Conservation (phyloP, 1,284 basidiomycete species). For the Hortiboletus rubellus region DNA sequence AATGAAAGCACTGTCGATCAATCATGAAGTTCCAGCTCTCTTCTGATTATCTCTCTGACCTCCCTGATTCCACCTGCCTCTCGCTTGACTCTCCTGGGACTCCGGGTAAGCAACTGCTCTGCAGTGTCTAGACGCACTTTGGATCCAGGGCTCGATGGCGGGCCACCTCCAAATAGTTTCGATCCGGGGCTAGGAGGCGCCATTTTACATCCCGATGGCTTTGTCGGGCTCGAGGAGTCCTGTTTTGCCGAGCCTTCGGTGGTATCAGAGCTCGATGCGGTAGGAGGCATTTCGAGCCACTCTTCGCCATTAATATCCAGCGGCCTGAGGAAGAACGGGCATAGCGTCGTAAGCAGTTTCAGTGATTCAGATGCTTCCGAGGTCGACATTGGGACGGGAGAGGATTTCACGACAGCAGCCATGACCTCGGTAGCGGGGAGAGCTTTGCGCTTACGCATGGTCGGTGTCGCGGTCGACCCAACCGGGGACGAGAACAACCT, state of each 20-base stretch:
- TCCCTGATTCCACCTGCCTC: slow-evolving; percentile 71
- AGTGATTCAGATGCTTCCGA: slow-evolving; percentile 76
- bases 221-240: slow-evolving; percentile 30
- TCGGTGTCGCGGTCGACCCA: slow-evolving; percentile 49
- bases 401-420: slow-evolving; percentile 70
- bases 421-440: slow-evolving; percentile 64
- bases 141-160: slow-evolving; percentile 39
- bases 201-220: slow-evolving; percentile 36
- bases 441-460: slow-evolving; percentile 63
- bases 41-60: slow-evolving; percentile 75
- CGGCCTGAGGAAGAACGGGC: slow-evolving; percentile 73
- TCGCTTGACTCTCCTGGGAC: slow-evolving; percentile 65
- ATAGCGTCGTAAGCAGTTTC: slow-evolving; percentile 60
- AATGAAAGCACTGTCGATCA: slow-evolving; percentile 40
- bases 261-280: slow-evolving; percentile 29
- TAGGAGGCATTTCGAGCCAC: slow-evolving; percentile 79
- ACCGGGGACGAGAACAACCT: slow-evolving; percentile 66
- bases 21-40: slow-evolving; percentile 69
- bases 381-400: slow-evolving; percentile 70
- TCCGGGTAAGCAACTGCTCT: slow-evolving; percentile 59
- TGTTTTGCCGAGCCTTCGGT: slow-evolving; percentile 19
- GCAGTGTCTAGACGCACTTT: slow-evolving; percentile 51
- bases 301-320: slow-evolving; percentile 65
- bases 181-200: slow-evolving; percentile 38
- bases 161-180: slow-evolving; percentile 22